Percentiles rank a stretch among this genome's conserved stretches.
Conservation (phyloP, 345 rosid species). For the Aethionema arabicum region DNA sequence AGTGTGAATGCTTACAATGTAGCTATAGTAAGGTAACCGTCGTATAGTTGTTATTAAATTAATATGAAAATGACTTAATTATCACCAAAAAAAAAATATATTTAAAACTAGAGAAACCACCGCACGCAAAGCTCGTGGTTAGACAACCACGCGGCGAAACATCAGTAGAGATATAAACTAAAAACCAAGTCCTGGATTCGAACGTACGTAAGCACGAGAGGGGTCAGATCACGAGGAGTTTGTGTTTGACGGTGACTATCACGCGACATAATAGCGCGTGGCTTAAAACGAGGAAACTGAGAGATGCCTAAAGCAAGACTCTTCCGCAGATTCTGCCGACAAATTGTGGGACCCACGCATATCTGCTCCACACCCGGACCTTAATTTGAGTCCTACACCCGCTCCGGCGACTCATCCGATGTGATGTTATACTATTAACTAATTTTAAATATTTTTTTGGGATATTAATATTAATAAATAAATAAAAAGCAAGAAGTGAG, state of each 20-base stretch:
- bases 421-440: not conserved
- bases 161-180: not conserved
- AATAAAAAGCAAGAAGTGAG: not conserved
- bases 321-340: slow-evolving; percentile 31
- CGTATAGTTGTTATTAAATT: not conserved
- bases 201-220: slow-evolving; percentile 3
- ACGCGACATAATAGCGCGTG: not conserved
- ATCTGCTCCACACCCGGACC: slow-evolving; percentile 27
- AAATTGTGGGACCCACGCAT: slow-evolving; percentile 19
- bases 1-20: too few relatives aligned
- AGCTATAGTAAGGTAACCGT: not conserved
- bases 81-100: not conserved
- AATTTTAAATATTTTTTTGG: too few relatives aligned
- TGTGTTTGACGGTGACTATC: slow-evolving; percentile 10
- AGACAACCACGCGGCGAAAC: slow-evolving; percentile 28
- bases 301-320: not conserved
- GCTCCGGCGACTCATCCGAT: slow-evolving; percentile 22
- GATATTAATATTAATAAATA: not conserved
- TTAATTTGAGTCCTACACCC: slow-evolving; percentile 26
- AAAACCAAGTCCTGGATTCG: not conserved
- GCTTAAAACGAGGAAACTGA: not conserved
- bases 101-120: not conserved
- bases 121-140: slow-evolving; percentile 20
- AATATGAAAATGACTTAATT: slow-evolving; percentile 7
- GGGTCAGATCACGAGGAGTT: slow-evolving; percentile 21